Conservation (phyloP, 805 yeast species). For the Ogataea pilisensis region DNA sequence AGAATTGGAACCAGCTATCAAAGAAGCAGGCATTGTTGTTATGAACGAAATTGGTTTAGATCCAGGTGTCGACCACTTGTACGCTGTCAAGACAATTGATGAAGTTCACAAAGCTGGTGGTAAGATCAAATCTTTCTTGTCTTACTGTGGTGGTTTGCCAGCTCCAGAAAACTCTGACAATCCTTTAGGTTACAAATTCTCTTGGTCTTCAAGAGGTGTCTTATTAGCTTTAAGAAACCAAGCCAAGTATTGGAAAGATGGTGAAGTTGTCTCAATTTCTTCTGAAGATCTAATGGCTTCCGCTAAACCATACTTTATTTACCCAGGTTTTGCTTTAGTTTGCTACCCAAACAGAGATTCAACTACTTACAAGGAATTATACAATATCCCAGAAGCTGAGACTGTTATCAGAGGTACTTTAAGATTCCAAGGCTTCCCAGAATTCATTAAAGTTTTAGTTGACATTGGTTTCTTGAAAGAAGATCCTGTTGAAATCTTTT, state of each 20-base stretch:
- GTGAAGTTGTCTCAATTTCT: constrained; percentile 70
- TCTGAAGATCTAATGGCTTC: constrained; percentile 93
- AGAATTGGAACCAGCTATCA: constrained; percentile 80
- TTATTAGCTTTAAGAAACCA: constrained; percentile 90
- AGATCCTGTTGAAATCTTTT: constrained; percentile 56
- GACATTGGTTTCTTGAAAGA: constrained; percentile 92
- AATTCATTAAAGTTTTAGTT: constrained; percentile 90
- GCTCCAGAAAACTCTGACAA: constrained; percentile 97
- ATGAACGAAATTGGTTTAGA: constrained; percentile 99
- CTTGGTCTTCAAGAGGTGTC: constrained; percentile 99
- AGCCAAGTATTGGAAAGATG: constrained; percentile 86
- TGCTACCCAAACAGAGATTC: constrained; percentile 99
- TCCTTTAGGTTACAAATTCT: constrained; percentile 97
- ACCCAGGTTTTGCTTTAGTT: constrained; percentile 93
- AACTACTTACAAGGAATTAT: constrained; percentile 86
- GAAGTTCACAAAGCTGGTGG: constrained; percentile 92
- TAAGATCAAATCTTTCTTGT: constrained; percentile 87
- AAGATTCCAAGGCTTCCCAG: constrained; percentile 98
- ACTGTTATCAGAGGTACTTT: constrained; percentile 95
- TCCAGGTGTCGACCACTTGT: constrained; percentile 98
- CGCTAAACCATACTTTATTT: constrained; percentile 92
- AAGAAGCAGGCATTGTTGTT: constrained; percentile 93
- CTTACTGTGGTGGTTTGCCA: constrained; percentile 98
- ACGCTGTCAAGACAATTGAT: constrained; percentile 96
- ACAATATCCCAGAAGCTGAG: constrained; percentile 95